These are phyloP conservation scores for Lachnellula cervina DNA, from an alignment of 2,329 filamentous ascomycete species.

Conservation along the genomic window DNA sequence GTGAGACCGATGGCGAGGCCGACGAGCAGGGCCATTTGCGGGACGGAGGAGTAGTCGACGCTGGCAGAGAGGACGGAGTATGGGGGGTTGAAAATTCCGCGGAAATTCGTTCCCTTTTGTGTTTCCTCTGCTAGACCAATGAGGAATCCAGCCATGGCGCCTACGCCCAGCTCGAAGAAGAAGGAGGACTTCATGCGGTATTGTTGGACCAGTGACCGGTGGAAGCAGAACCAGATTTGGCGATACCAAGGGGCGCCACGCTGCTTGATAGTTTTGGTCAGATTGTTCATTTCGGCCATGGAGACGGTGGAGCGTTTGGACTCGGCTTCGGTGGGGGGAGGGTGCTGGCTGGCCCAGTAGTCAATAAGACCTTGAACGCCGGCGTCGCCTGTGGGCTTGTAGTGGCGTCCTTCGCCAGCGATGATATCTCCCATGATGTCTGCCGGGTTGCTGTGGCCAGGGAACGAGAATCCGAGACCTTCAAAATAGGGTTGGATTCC, in stretches of 20 bases:
- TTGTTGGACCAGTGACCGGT: conserved; percentile 52
- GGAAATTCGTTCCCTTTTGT: conserved; percentile 48
- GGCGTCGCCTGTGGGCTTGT: conserved; percentile 43
- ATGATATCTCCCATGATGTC: conserved; percentile 59
- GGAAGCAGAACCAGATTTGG: conserved; percentile 50
- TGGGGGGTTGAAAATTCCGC: conserved; percentile 45
- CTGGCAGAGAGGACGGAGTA: conserved; percentile 48
- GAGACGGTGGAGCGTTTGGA: conserved; percentile 27
- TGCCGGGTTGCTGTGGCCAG: conserved; percentile 46
- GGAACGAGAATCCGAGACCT: conserved; percentile 47
- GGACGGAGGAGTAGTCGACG: conserved; percentile 45
- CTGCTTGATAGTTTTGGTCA: conserved; percentile 42
- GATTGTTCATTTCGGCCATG: conserved; percentile 36
- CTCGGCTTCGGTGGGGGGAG: conserved; percentile 26
- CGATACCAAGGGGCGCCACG: conserved; percentile 45
- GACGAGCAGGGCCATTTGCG: conserved; percentile 48
- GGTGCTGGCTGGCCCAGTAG: conserved; percentile 37
- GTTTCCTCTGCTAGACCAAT: conserved; percentile 49
- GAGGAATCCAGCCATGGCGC: conserved; percentile 46
- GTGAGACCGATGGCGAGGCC: conserved; percentile 53
- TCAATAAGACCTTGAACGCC: conserved; percentile 46
- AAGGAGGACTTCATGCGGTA: conserved; percentile 47
- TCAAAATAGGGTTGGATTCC: conserved; percentile 47
- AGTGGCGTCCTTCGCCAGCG: conserved; percentile 49
- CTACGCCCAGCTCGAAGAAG: conserved; percentile 50